A percentile compares a stretch with the other conserved stretches of the same genome.
phyloP scores from a whole-genome alignment of 2,329 filamentous ascomycete species.

The Colletotrichum tropicale region DNA sequence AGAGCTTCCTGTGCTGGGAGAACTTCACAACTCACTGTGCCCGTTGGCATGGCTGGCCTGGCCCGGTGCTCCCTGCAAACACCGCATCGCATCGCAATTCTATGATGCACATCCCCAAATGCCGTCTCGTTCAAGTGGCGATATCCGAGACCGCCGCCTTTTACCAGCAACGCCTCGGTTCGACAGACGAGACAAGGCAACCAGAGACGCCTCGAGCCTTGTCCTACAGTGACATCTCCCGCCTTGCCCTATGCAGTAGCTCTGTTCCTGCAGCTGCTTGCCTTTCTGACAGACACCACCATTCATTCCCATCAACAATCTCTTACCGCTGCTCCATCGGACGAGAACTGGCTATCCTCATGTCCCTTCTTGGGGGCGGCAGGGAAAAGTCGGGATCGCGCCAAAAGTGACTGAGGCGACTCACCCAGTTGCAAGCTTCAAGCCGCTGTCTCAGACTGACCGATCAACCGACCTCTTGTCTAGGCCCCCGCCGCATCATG shows the following conservation, averaged over 20 bases:
- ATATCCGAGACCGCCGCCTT: neutral
- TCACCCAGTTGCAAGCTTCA: neutral
- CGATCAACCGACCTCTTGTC: neutral
- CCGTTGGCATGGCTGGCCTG: neutral
- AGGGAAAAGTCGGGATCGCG: neutral
- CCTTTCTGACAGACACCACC: neutral
- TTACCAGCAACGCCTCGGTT: neutral
- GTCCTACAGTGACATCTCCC: neutral
- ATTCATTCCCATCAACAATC: neutral
- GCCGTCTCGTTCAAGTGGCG: neutral
- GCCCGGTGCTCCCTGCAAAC: neutral
- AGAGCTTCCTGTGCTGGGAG: neutral
- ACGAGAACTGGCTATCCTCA: neutral
- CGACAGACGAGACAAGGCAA: neutral
- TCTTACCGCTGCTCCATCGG: slow-evolving; percentile 1
- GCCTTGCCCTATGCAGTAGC: neutral
- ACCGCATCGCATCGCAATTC: neutral
- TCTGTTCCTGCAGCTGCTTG: slow-evolving; percentile 14
- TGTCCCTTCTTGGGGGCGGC: neutral
- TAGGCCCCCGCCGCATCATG: neutral
- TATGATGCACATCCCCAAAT: neutral
- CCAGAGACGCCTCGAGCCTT: neutral
- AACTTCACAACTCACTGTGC: neutral
- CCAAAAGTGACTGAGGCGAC: neutral
- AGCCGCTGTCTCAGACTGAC: neutral